Evolutionary conservation across 169 alveolate genomes (phyloP).

Genomic region (Cryptosporidium ryanae): DNA sequence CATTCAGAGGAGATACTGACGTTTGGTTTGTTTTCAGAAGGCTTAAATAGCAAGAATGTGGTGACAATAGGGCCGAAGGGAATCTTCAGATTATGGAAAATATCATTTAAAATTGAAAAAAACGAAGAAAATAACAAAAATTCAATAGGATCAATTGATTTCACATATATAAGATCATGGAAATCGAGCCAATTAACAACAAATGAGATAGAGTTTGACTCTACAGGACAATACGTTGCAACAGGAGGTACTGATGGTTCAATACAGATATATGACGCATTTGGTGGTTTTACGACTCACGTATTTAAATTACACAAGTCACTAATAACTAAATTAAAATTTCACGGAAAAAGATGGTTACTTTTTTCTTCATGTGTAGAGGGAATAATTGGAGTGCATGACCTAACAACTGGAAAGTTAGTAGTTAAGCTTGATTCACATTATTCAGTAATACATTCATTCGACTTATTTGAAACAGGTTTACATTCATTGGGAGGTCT

Average conservation of each 20-base stretch:
- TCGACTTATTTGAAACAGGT: conserved; percentile 39
- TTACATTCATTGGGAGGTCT: conserved; percentile 45
- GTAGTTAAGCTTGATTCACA: conserved; percentile 11
- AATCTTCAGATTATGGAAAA: conserved; percentile 57
- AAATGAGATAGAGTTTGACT: conserved; percentile 45
- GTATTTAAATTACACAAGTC: conserved; percentile 34
- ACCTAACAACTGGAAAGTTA: conserved; percentile 22
- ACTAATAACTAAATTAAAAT: conserved; percentile 44
- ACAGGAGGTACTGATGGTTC: conserved; percentile 71
- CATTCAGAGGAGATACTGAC: conserved; percentile 54
- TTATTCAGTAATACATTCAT: conserved; percentile 33
- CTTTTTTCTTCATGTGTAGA: conserved; percentile 58
- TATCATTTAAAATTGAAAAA: conserved; percentile 13
- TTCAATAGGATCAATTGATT: neutral
- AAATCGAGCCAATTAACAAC: conserved; percentile 38
- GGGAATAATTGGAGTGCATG: conserved; percentile 51
- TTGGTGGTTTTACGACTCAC: conserved; percentile 69
- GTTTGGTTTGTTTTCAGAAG: conserved; percentile 19
- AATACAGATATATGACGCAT: conserved; percentile 54
- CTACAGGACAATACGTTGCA: conserved; percentile 61
- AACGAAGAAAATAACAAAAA: neutral
- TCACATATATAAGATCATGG: conserved; percentile 57
- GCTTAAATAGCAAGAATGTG: neutral
- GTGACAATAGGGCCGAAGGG: conserved; percentile 55
- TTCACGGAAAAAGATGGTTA: conserved; percentile 56